Percentiles rank a stretch among this genome's conserved stretches.
These are phyloP conservation scores for Lignosus rhinocerotis DNA, from an alignment of 1,284 basidiomycete genomes.

Conservation along the genomic window DNA sequence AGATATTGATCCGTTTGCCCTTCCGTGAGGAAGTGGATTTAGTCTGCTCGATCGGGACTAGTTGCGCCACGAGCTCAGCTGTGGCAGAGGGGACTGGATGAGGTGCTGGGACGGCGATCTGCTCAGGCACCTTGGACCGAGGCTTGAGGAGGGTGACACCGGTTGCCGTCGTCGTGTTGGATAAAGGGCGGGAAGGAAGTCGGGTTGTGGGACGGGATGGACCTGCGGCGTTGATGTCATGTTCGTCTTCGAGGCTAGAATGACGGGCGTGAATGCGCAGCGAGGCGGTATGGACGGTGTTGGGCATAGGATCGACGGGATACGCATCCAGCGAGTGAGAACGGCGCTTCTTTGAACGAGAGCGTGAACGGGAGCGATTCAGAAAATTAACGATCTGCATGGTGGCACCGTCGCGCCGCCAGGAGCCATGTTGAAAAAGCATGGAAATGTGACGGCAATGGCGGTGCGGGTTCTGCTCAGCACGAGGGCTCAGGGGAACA, in stretches of 20 bases:
- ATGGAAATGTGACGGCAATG: constrained; percentile 10
- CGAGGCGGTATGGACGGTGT: constrained; percentile 24
- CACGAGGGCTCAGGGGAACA: constrained; percentile 3
- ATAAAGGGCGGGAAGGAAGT: constrained; percentile 60
- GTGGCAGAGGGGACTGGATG: constrained; percentile 13
- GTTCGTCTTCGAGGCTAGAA: constrained; percentile 27
- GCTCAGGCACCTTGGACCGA: constrained; percentile 16
- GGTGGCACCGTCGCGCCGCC: constrained; percentile 8
- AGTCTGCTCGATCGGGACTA: constrained; percentile 21
- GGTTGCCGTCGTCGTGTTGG: constrained; percentile 60
- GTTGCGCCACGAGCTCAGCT: constrained; percentile 21
- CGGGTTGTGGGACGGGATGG: constrained; percentile 49
- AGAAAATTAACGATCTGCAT: constrained; percentile 37
- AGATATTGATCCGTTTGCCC: constrained; percentile 32
- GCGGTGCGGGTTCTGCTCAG: constrained; percentile 8
- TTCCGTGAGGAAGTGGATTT: constrained; percentile 26
- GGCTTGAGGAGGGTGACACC: constrained; percentile 59
- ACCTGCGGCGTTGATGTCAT: constrained; percentile 26
- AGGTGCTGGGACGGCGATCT: constrained; percentile 11
- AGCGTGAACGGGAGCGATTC: constrained; percentile 37
- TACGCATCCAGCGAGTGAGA: constrained; percentile 34
- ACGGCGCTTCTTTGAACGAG: constrained; percentile 33
- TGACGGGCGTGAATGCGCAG: constrained; percentile 28
- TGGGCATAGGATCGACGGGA: constrained; percentile 27
- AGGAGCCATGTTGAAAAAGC: constrained; percentile 19